Percentiles rank a stretch among this genome's conserved stretches.
These are phyloP conservation scores for Cladosporium sp. DNA, from an alignment of 2,329 filamentous ascomycete genomes.

Conservation along the genomic window DNA sequence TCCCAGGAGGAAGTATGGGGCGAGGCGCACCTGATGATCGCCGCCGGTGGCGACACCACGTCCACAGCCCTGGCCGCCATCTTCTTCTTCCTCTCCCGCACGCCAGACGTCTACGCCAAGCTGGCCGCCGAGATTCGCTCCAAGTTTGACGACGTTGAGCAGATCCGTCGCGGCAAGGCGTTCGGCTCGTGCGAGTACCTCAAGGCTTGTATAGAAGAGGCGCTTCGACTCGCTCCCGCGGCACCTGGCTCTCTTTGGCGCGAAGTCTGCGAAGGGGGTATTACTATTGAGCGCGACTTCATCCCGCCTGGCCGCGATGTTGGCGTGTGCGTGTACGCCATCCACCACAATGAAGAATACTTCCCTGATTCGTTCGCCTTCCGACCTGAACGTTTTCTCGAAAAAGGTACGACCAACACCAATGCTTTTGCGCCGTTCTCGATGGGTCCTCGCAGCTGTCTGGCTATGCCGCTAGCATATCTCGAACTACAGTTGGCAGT, in stretches of 20 bases:
- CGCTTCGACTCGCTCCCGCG: conserved; percentile 44
- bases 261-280: conserved; percentile 29
- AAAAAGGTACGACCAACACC: conserved; percentile 14
- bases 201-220: conserved; percentile 45
- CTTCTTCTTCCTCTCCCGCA: conserved; percentile 43
- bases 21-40: conserved; percentile 48
- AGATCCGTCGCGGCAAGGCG: conserved; percentile 28
- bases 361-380: conserved; percentile 26
- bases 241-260: conserved; percentile 34
- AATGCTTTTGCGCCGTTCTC: conserved; percentile 65
- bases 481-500: conserved; percentile 25
- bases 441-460: conserved; percentile 65
- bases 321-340: conserved; percentile 31
- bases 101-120: conserved; percentile 31
- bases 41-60: conserved; percentile 44
- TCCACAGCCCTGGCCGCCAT: conserved; percentile 33
- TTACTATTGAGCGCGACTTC: conserved; percentile 30
- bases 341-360: conserved; percentile 34
- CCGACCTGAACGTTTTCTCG: conserved; percentile 27
- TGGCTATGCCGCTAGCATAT: conserved; percentile 52
- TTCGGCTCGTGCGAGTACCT: conserved; percentile 40
- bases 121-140: conserved; percentile 32
- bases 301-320: conserved; percentile 34
- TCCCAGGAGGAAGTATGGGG: conserved; percentile 42
- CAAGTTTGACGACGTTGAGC: conserved; percentile 31